Evolutionary conservation across 768 basidiomycete genomes (phyloP), one percentile per base, ranked within the genome.

Genomic region (Royoungia palumana): DNA sequence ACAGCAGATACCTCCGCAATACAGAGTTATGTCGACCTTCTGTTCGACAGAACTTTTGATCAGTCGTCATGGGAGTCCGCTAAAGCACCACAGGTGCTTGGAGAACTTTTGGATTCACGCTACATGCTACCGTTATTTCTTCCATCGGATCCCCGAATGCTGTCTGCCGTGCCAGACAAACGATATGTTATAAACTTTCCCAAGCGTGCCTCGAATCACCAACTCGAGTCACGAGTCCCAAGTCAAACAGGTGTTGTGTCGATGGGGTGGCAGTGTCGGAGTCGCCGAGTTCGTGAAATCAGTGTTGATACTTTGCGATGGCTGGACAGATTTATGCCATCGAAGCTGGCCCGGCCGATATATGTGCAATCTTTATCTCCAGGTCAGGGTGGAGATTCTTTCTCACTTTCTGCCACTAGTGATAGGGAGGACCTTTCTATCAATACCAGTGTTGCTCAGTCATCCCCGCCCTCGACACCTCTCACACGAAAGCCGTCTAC

Each of bases 51-150:
- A 49, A 65, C 71, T 0, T 74, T 77, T 27, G 82, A 84, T 30
- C 78, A 81, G 36, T 79, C 82, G 0, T 66, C 77, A 5, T 98
- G 94, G 85, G 82, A 85, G 47, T 89, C 94, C 13, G 74, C 81
- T 0, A 79, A 78, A 44, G 79, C 90, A 17, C 86, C 91, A 0
- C 87, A 89, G 59, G 84, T 84, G 21, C 77, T 94, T 1, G 94
- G 94, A 25, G 96, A 99, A 65, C 70, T 97, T 21, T 73, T 97
- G 54, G 94, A 99, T 66, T 93, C 90, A 21, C 79, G 94, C 55
- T 82, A 87, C 65, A 97, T 97, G 93, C 78, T 98, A 20, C 92
- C 91, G 2, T 74, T 95, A 41, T 74, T 82, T 19, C 82, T 96
- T 41, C 94, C 94, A 7, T 82, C 84, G 17, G 84, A 92, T 64